These are phyloP conservation scores for Suhomyces emberorum DNA, from an alignment of 805 yeast genomes.

Conservation along the genomic window DNA sequence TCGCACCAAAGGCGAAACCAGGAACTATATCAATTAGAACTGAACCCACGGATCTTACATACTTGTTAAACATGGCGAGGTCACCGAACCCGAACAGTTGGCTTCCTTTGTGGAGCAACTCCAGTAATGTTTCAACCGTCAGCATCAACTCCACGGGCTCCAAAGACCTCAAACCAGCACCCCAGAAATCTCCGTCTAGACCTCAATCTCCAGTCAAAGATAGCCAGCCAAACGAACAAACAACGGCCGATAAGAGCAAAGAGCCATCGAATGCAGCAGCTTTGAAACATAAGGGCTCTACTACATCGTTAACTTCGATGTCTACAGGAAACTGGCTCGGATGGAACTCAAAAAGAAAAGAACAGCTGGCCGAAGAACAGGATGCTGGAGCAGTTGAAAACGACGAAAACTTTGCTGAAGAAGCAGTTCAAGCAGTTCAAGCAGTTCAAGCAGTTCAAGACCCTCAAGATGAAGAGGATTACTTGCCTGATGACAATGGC, in stretches of 20 bases:
- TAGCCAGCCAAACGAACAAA: background rate
- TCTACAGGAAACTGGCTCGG: conserved; percentile 27
- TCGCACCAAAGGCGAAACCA: no score
- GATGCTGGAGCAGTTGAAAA: conserved; percentile 13
- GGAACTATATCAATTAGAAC: no score
- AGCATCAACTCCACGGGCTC: conserved; percentile 1
- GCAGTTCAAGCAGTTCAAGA: conserved; percentile 14
- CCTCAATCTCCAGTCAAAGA: background rate
- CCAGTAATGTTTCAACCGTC: background rate
- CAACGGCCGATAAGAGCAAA: background rate
- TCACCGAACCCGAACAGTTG: background rate
- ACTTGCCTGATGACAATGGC: conserved; percentile 21
- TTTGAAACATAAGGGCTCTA: conserved; percentile 18
- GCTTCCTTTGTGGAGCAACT: background rate
- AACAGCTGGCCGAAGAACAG: conserved; percentile 10
- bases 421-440: conserved; percentile 16
- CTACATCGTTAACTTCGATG: conserved; percentile 22
- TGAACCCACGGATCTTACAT: no score
- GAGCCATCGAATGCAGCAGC: conserved; percentile 1
- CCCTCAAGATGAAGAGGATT: conserved; percentile 16
- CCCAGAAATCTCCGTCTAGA: no score
- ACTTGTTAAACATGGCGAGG: background rate
- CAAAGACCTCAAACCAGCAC: background rate
- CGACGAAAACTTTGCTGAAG: conserved; percentile 10
- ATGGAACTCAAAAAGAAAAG: conserved; percentile 18